These are phyloP conservation scores for Grigorovia humatica DNA, from an alignment of 805 yeast genomes.

Conservation along the genomic window DNA sequence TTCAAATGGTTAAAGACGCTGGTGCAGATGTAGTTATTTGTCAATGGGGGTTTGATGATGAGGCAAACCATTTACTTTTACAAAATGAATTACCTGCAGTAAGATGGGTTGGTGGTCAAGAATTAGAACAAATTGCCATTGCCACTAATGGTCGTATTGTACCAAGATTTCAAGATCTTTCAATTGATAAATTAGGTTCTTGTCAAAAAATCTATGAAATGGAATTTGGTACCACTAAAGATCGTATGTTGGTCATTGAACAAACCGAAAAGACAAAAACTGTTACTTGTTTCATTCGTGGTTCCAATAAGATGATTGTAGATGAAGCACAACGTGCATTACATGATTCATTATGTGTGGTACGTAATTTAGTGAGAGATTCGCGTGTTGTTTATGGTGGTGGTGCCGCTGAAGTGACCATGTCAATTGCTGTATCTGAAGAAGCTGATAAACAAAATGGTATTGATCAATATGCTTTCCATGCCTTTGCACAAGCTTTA, in stretches of 20 bases:
- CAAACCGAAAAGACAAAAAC: slow-evolving; percentile 79
- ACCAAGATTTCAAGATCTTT: slow-evolving; percentile 89
- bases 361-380: slow-evolving; percentile 86
- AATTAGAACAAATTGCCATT: slow-evolving; percentile 88
- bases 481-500: slow-evolving; percentile 85
- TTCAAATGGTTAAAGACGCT: slow-evolving; percentile 67
- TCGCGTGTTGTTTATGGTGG: slow-evolving; percentile 97
- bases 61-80: slow-evolving; percentile 85
- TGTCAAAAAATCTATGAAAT: slow-evolving; percentile 82
- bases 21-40: slow-evolving; percentile 97
- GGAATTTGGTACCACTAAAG: slow-evolving; percentile 93
- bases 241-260: slow-evolving; percentile 90
- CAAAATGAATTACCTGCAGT: slow-evolving; percentile 90
- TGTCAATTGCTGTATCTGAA: slow-evolving; percentile 82
- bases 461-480: slow-evolving; percentile 94
- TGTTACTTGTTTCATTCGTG: slow-evolving; percentile 87
- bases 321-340: slow-evolving; percentile 95
- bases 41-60: slow-evolving; percentile 99
- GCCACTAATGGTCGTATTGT: slow-evolving; percentile 97
- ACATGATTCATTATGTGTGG: slow-evolving; percentile 95
- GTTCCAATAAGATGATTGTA: slow-evolving; percentile 94
- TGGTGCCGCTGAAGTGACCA: slow-evolving; percentile 94
- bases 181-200: slow-evolving; percentile 69
- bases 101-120: slow-evolving; percentile 99
- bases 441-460: slow-evolving; percentile 92